phyloP scores from a whole-genome alignment of 257 asterid genomes.

The Forsythia viridissima region DNA sequence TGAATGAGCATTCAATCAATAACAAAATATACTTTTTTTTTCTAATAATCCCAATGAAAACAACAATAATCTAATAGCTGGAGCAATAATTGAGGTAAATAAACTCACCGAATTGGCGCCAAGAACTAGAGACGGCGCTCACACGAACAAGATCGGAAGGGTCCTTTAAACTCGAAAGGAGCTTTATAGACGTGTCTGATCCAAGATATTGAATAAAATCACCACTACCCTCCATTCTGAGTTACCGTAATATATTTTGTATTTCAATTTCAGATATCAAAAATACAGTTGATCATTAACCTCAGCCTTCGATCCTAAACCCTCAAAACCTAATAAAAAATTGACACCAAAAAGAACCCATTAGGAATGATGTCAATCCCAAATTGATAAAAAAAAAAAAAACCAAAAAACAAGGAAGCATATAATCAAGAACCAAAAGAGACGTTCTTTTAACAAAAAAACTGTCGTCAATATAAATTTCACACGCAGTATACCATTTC shows the following conservation, averaged over 20 bases:
- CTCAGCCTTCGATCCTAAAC: neutral
- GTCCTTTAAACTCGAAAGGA: conserved; percentile 60
- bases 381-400: no score
- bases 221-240: conserved; percentile 39
- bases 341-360: neutral
- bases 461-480: neutral
- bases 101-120: conserved; percentile 73
- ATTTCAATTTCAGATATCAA: neutral
- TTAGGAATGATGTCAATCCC: no score
- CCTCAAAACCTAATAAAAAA: neutral
- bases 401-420: neutral
- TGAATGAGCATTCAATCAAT: neutral
- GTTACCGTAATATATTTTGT: neutral
- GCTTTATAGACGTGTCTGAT: conserved; percentile 54
- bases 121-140: conserved; percentile 63
- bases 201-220: conserved; percentile 69
- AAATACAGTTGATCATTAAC: neutral
- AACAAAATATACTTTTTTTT: neutral
- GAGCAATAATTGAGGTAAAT: neutral
- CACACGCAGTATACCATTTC: neutral
- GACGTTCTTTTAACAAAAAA: neutral
- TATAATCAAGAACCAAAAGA: neutral
- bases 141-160: conserved; percentile 70
- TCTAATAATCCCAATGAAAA: neutral
- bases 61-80: neutral